These are phyloP conservation scores for Agaricus blazei DNA, from an alignment of 768 basidiomycete genomes.

Conservation along the genomic window DNA sequence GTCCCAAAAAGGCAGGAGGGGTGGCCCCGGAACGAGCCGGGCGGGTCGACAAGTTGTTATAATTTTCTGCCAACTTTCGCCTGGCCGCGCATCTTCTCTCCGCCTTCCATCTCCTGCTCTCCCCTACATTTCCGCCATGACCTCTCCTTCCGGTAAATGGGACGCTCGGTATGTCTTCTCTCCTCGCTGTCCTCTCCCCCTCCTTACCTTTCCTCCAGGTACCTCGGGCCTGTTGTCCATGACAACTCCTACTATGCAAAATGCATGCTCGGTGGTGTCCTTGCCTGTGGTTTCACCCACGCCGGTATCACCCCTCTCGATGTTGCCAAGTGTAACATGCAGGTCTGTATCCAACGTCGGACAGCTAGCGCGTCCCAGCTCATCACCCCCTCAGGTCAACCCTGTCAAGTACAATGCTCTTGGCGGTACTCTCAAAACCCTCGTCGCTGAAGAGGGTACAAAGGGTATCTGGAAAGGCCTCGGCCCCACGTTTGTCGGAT, in stretches of 20 bases:
- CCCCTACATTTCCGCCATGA: constrained; percentile 21
- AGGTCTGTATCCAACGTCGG: constrained; percentile 40
- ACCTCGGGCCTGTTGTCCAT: constrained; percentile 69
- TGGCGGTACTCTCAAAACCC: constrained; percentile 50
- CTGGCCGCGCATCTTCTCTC: constrained; percentile 15
- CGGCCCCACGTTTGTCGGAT: constrained; percentile 89
- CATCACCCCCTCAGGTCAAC: constrained; percentile 49
- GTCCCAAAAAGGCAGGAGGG: constrained; percentile 16
- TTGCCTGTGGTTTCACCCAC: constrained; percentile 87
- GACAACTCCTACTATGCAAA: constrained; percentile 75
- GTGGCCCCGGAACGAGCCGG: constrained; percentile 33
- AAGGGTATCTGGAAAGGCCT: constrained; percentile 92
- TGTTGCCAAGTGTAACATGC: constrained; percentile 91
- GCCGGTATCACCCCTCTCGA: constrained; percentile 84
- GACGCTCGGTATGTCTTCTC: constrained; percentile 53
- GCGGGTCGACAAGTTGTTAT: constrained; percentile 9
- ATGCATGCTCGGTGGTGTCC: constrained; percentile 82
- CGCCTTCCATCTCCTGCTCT: constrained; percentile 17
- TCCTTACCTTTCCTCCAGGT: constrained; percentile 32
- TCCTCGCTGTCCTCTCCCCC: neutral
- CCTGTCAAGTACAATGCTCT: constrained; percentile 72
- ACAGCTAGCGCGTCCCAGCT: neutral
- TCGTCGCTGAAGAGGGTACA: constrained; percentile 77
- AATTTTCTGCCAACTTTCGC: constrained; percentile 16
- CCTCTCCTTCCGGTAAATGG: constrained; percentile 53